phyloP scores from a whole-genome alignment of 2,329 filamentous ascomycete species.

The Bipolaris cookei region DNA sequence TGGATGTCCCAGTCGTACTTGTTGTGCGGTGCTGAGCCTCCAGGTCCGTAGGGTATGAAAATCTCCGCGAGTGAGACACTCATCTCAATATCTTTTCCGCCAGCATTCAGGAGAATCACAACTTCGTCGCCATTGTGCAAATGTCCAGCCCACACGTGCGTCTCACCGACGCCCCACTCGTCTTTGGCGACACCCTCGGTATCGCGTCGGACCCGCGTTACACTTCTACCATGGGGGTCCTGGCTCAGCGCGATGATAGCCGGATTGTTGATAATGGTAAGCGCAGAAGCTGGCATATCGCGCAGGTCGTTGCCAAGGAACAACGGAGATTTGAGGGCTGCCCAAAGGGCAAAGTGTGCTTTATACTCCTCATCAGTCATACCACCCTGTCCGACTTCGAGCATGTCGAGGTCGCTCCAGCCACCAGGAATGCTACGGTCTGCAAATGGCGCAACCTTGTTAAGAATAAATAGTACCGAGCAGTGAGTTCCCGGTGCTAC shows the following conservation, averaged over 20 bases:
- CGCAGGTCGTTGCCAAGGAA: constrained; percentile 53
- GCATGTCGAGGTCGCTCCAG: constrained; percentile 43
- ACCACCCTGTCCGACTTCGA: constrained; percentile 39
- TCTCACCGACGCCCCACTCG: constrained; percentile 33
- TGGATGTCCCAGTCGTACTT: constrained; percentile 34
- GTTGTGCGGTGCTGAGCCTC: constrained; percentile 32
- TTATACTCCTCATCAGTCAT: constrained; percentile 45
- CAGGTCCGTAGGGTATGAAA: constrained; percentile 32
- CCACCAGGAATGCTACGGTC: constrained; percentile 38
- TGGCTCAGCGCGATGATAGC: constrained; percentile 38
- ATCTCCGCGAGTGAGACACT: constrained; percentile 31
- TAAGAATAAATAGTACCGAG: constrained; percentile 38
- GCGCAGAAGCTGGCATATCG: constrained; percentile 47
- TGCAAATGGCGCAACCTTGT: constrained; percentile 38
- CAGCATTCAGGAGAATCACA: constrained; percentile 32
- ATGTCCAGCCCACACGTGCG: constrained; percentile 33
- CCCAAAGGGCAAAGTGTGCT: constrained; percentile 52
- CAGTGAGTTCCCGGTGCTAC: constrained; percentile 37
- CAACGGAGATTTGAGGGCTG: constrained; percentile 52
- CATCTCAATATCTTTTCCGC: constrained; percentile 28
- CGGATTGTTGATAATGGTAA: constrained; percentile 51
- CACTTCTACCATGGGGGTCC: constrained; percentile 31
- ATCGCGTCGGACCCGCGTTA: constrained; percentile 30
- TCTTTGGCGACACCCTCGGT: constrained; percentile 28
- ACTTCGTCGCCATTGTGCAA: constrained; percentile 31